These are phyloP conservation scores for Eucalyptus curtisii DNA, from an alignment of 345 rosid species.

Conservation along the genomic window DNA sequence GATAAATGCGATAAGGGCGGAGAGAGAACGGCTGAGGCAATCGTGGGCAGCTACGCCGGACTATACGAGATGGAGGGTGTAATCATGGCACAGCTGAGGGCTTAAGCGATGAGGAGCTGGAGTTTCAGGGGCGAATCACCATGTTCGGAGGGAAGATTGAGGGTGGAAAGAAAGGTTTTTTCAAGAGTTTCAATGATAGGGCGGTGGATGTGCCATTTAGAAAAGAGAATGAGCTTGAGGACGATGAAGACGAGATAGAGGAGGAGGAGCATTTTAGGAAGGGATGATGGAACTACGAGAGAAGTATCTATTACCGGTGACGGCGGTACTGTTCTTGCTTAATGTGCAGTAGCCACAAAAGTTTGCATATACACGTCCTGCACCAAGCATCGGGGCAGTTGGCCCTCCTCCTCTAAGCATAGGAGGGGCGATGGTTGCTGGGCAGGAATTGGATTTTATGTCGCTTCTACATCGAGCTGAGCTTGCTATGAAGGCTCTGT, in stretches of 20 bases:
- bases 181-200: slow-evolving; percentile 38
- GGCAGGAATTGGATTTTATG: slow-evolving; percentile 33
- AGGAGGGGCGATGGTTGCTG: slow-evolving; percentile 29
- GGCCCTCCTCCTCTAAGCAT: slow-evolving; percentile 22
- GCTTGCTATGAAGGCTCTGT: slow-evolving; percentile 56
- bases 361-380: slow-evolving; percentile 5
- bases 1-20: slow-evolving; percentile 45
- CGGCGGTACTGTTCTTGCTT: slow-evolving; percentile 1
- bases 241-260: slow-evolving; percentile 42
- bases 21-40: slow-evolving; percentile 47
- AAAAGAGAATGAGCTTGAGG: not conserved
- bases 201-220: not conserved
- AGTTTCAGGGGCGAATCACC: slow-evolving; percentile 41
- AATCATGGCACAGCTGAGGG: slow-evolving; percentile 25
- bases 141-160: slow-evolving; percentile 27
- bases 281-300: slow-evolving; percentile 45
- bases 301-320: not conserved
- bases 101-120: slow-evolving; percentile 69
- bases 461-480: slow-evolving; percentile 58
- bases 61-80: slow-evolving; percentile 21
- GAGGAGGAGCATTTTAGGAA: not conserved
- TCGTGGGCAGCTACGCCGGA: slow-evolving; percentile 34
- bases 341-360: slow-evolving; percentile 17
- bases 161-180: slow-evolving; percentile 42
- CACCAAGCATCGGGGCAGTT: slow-evolving; percentile 8